These are phyloP conservation scores for Epichloe aotearoae DNA, from an alignment of 2,329 filamentous ascomycete genomes.

Conservation along the genomic window DNA sequence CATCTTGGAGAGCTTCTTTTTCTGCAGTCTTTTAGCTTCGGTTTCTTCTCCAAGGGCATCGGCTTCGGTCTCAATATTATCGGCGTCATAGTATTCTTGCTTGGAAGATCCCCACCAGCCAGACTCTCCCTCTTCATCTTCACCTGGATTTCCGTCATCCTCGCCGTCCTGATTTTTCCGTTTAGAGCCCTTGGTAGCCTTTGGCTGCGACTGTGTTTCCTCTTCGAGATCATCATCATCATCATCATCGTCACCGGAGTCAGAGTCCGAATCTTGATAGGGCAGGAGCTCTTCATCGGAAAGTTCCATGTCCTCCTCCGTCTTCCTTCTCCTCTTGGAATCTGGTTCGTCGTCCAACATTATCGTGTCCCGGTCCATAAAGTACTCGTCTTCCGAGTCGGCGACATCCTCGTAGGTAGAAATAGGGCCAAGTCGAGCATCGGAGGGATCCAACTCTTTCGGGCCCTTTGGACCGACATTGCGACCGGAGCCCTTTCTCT, in stretches of 20 bases:
- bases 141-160: slow-evolving; percentile 46
- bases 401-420: slow-evolving; percentile 71
- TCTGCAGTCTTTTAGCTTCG: slow-evolving; percentile 76
- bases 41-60: slow-evolving; percentile 80
- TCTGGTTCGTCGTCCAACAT: slow-evolving; percentile 69
- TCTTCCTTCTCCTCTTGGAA: slow-evolving; percentile 62
- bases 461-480: slow-evolving; percentile 33
- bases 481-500: slow-evolving; percentile 54
- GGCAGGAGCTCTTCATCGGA: slow-evolving; percentile 51
- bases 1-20: slow-evolving; percentile 88
- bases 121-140: slow-evolving; percentile 41
- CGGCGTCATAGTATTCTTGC: slow-evolving; percentile 87
- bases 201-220: slow-evolving; percentile 3
- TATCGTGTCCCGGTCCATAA: slow-evolving; percentile 74
- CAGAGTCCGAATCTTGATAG: slow-evolving; percentile 31
- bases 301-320: slow-evolving; percentile 53
- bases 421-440: slow-evolving; percentile 48
- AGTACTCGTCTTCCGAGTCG: slow-evolving; percentile 89
- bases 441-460: slow-evolving; percentile 39
- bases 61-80: slow-evolving; percentile 51
- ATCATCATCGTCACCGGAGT: slow-evolving; percentile 32
- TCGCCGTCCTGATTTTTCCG: slow-evolving; percentile 19
- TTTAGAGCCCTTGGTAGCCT: slow-evolving; percentile 9
- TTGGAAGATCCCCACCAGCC: slow-evolving; percentile 79
- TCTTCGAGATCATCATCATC: slow-evolving; percentile 22